These are phyloP conservation scores for Margaritispora aquatica DNA, from an alignment of 495 filamentous ascomycete species.

Conservation along the genomic window DNA sequence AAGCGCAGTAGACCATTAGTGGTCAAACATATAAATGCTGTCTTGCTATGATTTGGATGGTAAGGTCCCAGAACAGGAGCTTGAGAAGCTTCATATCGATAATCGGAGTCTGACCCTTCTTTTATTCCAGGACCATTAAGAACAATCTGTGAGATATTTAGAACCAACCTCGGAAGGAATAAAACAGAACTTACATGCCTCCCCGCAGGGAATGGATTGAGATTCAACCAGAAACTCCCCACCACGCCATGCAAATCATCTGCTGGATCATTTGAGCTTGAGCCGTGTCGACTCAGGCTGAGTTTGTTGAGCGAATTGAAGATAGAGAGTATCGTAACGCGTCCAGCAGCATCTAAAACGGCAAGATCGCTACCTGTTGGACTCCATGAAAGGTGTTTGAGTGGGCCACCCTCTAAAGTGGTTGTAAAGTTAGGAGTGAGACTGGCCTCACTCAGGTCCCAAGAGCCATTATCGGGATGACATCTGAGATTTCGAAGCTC, in stretches of 20 bases:
- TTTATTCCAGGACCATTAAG: slow-evolving; percentile 39
- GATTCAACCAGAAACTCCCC: slow-evolving; percentile 75
- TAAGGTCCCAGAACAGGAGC: slow-evolving; percentile 57
- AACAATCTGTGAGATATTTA: slow-evolving; percentile 13
- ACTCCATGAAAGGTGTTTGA: slow-evolving; percentile 77
- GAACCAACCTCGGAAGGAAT: slow-evolving; percentile 1
- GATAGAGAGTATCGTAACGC: slow-evolving; percentile 61
- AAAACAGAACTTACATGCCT: slow-evolving; percentile 38
- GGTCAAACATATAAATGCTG: slow-evolving; percentile 65
- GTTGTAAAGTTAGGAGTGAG: slow-evolving; percentile 33
- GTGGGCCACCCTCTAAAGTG: slow-evolving; percentile 45
- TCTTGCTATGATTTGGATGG: slow-evolving; percentile 58
- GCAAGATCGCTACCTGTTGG: slow-evolving; percentile 68
- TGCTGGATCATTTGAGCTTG: slow-evolving; percentile 47
- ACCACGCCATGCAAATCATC: slow-evolving; percentile 74
- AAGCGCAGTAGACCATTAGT: slow-evolving; percentile 62
- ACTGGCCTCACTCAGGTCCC: slow-evolving; percentile 63
- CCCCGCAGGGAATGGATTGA: slow-evolving; percentile 29
- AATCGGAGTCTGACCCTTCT: slow-evolving; percentile 32
- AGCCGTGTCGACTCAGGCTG: slow-evolving; percentile 42
- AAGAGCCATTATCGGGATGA: slow-evolving; percentile 62
- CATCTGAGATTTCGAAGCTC: slow-evolving; percentile 67
- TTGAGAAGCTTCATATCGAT: slow-evolving; percentile 39
- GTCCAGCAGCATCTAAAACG: slow-evolving; percentile 66
- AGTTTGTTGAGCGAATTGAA: slow-evolving; percentile 61